These are phyloP conservation scores for Chlorella sp. DNA, from an alignment of 139 green algal genomes.

Conservation along the genomic window DNA sequence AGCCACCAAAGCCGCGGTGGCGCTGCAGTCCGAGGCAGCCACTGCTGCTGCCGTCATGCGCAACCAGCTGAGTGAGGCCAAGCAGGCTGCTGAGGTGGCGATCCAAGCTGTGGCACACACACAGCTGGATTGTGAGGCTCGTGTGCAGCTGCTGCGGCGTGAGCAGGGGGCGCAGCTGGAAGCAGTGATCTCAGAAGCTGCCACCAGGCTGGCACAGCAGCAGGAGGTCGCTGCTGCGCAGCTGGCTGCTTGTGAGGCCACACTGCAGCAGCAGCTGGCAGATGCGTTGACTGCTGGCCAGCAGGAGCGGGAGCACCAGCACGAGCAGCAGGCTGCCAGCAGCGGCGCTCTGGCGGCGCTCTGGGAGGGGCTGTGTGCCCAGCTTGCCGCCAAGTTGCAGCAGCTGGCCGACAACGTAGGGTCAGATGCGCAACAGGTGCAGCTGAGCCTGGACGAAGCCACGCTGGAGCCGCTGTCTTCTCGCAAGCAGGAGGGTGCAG, in stretches of 20 bases:
- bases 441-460: not conserved
- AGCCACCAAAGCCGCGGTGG: not conserved
- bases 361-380: not conserved
- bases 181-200: not conserved
- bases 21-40: not conserved
- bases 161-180: not conserved
- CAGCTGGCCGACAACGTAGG: not conserved
- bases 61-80: not conserved
- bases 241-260: not conserved
- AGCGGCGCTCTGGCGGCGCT: not conserved
- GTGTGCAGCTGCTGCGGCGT: not conserved
- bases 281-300: not conserved
- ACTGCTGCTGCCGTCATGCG: not conserved
- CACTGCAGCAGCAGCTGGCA: slow-evolving; percentile 12
- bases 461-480: not conserved
- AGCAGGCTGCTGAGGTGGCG: not conserved
- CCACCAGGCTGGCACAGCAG: not conserved
- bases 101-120: not conserved
- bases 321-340: not conserved
- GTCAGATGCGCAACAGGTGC: not conserved
- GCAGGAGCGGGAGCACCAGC: not conserved
- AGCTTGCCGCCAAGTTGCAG: not conserved
- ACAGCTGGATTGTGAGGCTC: not conserved
- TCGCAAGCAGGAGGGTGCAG: not conserved
- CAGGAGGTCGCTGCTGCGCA: not conserved